Percentiles rank a stretch among this genome's conserved stretches.
Evolutionary conservation across 2,329 filamentous ascomycete genomes (phyloP).

Genomic region (Aureobasidium sp.): DNA sequence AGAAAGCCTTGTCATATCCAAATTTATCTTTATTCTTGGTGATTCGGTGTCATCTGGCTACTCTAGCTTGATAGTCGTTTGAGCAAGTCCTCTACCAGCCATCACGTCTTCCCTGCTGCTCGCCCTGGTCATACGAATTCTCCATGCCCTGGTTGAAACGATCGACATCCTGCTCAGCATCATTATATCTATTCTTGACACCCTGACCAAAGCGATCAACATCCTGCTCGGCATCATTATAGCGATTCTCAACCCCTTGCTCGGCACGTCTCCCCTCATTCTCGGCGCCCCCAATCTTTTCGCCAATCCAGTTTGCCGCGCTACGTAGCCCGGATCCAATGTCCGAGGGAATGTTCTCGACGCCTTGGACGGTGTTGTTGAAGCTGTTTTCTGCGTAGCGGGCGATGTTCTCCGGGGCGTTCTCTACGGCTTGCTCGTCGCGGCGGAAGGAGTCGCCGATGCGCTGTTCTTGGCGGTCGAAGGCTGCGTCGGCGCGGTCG

Average conservation of each 20-base stretch:
- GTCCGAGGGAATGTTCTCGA: slow-evolving; percentile 19
- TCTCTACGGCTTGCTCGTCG: slow-evolving; percentile 18
- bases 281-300: slow-evolving; percentile 14
- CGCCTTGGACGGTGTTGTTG: slow-evolving; percentile 16
- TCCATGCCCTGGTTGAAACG: slow-evolving; percentile 11
- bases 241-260: slow-evolving; percentile 6
- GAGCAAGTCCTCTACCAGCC: slow-evolving; percentile 2
- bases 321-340: slow-evolving; percentile 15
- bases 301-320: slow-evolving; percentile 18
- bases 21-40: too few species aligned
- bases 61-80: neutral
- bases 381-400: slow-evolving; percentile 15
- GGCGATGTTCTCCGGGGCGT: slow-evolving; percentile 15
- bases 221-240: neutral
- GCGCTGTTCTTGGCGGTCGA: slow-evolving; percentile 13
- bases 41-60: neutral
- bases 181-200: neutral
- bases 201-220: slow-evolving; percentile 9
- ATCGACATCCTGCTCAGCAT: slow-evolving; percentile 6
- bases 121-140: slow-evolving; percentile 14
- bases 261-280: slow-evolving; percentile 14
- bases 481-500: slow-evolving; percentile 17
- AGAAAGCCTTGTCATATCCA: too few species aligned
- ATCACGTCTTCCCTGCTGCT: slow-evolving; percentile 15
- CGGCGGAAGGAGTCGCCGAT: slow-evolving; percentile 16